phyloP scores from a whole-genome alignment of 441 rosid genomes.

The Adansonia gregorii region DNA sequence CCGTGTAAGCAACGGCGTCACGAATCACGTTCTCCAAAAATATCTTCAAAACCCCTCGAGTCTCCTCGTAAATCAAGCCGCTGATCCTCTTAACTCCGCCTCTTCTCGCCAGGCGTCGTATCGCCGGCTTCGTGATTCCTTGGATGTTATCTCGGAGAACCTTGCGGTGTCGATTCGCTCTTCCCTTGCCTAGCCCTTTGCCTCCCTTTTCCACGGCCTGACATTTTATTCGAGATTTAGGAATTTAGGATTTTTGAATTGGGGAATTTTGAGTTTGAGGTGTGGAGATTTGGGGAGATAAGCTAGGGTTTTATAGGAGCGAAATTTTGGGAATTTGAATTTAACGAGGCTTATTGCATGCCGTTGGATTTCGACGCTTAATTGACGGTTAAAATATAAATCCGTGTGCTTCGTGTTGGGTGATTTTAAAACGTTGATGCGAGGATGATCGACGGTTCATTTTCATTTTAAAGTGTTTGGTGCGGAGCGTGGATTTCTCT shows the following conservation, averaged over 20 bases:
- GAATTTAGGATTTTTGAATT: not conserved
- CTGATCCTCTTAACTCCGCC: constrained; percentile 42
- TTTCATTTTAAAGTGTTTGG: not conserved
- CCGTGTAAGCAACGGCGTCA: constrained; percentile 47
- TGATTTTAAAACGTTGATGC: not conserved
- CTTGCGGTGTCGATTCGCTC: constrained; percentile 50
- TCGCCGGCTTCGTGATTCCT: constrained; percentile 56
- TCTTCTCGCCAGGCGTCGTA: constrained; percentile 38
- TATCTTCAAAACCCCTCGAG: constrained; percentile 36
- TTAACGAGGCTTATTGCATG: not conserved
- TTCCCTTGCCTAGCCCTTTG: constrained; percentile 48
- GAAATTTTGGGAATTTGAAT: constrained; percentile 10
- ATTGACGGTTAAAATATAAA: not conserved
- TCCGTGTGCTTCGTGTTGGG: not conserved
- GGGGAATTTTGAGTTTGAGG: not conserved
- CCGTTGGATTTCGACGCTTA: not conserved
- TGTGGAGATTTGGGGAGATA: not conserved
- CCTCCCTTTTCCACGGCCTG: constrained; percentile 54
- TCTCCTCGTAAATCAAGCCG: constrained; percentile 57
- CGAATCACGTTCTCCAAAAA: constrained; percentile 26
- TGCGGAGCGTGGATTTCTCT: not conserved
- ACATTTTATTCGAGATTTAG: constrained; percentile 27
- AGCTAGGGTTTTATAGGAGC: constrained; percentile 21
- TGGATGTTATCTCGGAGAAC: constrained; percentile 57
- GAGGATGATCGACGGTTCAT: not conserved